Evolutionary conservation across 2,329 filamentous ascomycete genomes (phyloP).

Genomic region (Venturia nashicola): DNA sequence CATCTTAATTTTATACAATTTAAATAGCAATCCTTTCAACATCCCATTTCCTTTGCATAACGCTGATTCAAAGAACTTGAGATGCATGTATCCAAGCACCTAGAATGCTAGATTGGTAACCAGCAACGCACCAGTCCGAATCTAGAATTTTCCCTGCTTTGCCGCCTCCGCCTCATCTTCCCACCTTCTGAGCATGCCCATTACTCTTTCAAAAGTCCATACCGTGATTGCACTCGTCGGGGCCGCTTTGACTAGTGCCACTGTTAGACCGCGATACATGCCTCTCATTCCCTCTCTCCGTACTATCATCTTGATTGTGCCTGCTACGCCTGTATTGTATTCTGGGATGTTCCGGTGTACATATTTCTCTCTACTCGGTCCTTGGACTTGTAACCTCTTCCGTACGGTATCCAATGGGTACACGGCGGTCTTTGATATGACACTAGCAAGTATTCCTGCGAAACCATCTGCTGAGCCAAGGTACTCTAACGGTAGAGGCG

Average conservation of each 20-base stretch:
- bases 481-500: constrained; percentile 42
- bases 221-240: constrained; percentile 87
- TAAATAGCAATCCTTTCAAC: not conserved
- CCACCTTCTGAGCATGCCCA: constrained; percentile 42
- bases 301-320: constrained; percentile 57
- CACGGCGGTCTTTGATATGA: constrained; percentile 75
- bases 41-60: not conserved
- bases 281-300: constrained; percentile 63
- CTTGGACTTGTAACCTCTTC: constrained; percentile 91
- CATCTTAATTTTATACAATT: not conserved
- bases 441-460: constrained; percentile 67
- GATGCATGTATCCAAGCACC: not conserved
- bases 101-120: not conserved
- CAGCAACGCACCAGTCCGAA: not conserved
- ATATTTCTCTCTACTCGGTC: constrained; percentile 67
- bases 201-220: constrained; percentile 79
- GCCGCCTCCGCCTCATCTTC: not conserved
- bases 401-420: constrained; percentile 89
- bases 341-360: constrained; percentile 80
- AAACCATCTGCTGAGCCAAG: constrained; percentile 73
- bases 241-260: constrained; percentile 85
- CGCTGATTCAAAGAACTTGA: not conserved
- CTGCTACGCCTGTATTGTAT: constrained; percentile 55
- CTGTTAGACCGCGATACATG: constrained; percentile 75
- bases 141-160: not conserved